Base-by-base conservation (phyloP, 352 stramenopile species). In the Globisporangium canariense region DNA sequence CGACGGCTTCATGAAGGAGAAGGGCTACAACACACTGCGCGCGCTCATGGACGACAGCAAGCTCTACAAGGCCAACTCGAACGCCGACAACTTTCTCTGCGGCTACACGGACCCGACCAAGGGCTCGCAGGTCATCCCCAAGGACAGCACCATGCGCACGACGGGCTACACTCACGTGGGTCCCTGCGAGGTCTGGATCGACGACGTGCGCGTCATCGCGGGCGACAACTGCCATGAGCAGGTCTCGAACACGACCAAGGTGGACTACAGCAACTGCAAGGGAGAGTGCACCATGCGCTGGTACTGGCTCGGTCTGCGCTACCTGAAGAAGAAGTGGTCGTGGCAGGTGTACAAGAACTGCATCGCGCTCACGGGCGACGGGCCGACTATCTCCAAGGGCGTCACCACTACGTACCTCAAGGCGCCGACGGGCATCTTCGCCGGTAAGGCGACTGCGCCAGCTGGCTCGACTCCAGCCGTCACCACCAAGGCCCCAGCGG, bases 271-370 rank as follows among this genome's bases (percentile, higher is more conserved):
- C 52, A 64, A 60, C 49, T 86, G 79, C 57, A 74, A 75, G 40
- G 63, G 77, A 18, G 53, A 45, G 43, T 88, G 79, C 59, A 77
- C 53, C 46, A 68, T 88, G 40, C 65, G 59, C 43, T 88, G 77
- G 75, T 87, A 81, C 62, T 87, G 78, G 78, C 76, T 87, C 36
- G 76, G 76, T 22, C 62, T 87, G 58, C 78, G 78, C 34, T 87
- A 77, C 62, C 52, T 77, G 45, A 70, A 82, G 38, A 70, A 71
- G 40, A 63, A 71, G 8, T 87, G 81, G 67, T 87, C 78, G 60
- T 87, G 78, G 78, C 78, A 87, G 56, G 76, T 87, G 43, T 87
- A 81, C 69, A 87, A 87, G 67, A 81, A 83, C 69, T 87, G 78
- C 56, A 62, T 66, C 49, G 53, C 60, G 36, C 55, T 64, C 36